Base-by-base conservation (phyloP, 306 rosid genomes). In the Dicorynia guianensis region DNA sequence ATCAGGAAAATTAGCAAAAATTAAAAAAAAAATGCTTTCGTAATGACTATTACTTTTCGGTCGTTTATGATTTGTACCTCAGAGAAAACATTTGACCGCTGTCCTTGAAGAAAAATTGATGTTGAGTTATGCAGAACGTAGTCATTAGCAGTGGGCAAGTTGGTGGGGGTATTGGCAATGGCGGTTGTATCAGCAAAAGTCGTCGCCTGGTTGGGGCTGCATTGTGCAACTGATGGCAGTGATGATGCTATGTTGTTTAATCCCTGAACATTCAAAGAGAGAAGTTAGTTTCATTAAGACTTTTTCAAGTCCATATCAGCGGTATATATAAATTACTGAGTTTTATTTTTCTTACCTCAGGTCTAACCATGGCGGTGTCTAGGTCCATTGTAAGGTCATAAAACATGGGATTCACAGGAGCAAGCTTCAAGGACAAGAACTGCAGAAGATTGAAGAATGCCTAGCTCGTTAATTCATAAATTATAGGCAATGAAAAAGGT, bases 381-480 rank as follows among this genome's bases (percentile, higher is more conserved):
- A 85, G 42, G 80, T 95, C 96, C 90, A 82, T 82, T 81, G 93
- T 84, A 54, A 87, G 76, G 57, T 89, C 97, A 79, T 78, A 86
- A 59, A 84, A 75, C 73, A 87, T 74, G 71, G 96, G 95, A 80
- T 82, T 88, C 80, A 89, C 68, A 4, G 97, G 88, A 58, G 97
- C 89, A 81, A 95, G 96, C 76, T 90, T 95, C 97, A 90, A 83
- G 47, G 98, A 95, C 78, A 95, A 89, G 82, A 92, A 88, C 98
- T 95, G 93, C 66, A 83, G 5, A 66, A 63, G 0, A 78, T 15
- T 74, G 48, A 50, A 33, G 4, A 13, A 66, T 15, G 48, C 4
- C 18, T 50, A 60, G 7, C 36, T 61, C 18, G 13, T 56, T 72
- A 39, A 35, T 61, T 60, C 55, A 62, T n/a, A 8, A 30, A 54